Conservation (phyloP, 176 grass and related monocot species). For the Oryza meyeriana region DNA sequence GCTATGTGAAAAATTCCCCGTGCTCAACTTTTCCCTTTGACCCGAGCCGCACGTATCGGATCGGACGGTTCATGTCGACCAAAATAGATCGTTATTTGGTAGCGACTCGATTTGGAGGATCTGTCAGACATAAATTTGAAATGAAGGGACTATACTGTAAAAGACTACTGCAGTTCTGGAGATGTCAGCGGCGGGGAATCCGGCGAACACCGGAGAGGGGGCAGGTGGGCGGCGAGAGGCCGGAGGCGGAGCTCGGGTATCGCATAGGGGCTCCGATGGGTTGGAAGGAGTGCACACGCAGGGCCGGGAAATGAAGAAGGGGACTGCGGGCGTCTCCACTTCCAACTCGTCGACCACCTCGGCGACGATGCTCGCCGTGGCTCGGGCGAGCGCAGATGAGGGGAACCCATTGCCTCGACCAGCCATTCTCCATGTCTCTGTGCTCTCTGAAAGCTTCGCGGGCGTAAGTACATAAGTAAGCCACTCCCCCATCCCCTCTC, state of each 20-base stretch:
- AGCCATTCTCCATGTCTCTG: conserved; percentile 28
- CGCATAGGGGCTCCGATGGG: background rate
- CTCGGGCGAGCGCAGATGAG: background rate
- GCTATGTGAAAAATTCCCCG: too few species aligned
- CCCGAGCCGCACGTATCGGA: too few species aligned
- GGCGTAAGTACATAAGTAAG: background rate
- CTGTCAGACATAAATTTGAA: too few species aligned
- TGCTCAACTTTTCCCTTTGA: too few species aligned
- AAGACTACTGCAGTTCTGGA: background rate
- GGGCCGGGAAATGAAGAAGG: background rate
- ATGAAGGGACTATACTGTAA: background rate
- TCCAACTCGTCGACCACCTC: background rate
- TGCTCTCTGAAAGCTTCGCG: conserved; percentile 44
- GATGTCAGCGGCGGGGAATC: too few species aligned
- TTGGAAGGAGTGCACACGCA: too few species aligned
- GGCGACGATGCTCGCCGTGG: background rate
- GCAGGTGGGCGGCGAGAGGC: background rate
- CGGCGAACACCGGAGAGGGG: background rate
- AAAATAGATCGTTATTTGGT: too few species aligned
- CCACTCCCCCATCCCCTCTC: background rate
- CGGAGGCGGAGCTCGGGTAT: background rate
- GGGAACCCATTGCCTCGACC: background rate
- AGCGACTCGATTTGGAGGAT: too few species aligned
- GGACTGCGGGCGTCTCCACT: background rate
- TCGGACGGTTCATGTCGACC: too few species aligned